A percentile compares a stretch with the other conserved stretches of the same genome.
phyloP scores from a whole-genome alignment of 768 basidiomycete genomes.

The Mycena capillaripes region DNA sequence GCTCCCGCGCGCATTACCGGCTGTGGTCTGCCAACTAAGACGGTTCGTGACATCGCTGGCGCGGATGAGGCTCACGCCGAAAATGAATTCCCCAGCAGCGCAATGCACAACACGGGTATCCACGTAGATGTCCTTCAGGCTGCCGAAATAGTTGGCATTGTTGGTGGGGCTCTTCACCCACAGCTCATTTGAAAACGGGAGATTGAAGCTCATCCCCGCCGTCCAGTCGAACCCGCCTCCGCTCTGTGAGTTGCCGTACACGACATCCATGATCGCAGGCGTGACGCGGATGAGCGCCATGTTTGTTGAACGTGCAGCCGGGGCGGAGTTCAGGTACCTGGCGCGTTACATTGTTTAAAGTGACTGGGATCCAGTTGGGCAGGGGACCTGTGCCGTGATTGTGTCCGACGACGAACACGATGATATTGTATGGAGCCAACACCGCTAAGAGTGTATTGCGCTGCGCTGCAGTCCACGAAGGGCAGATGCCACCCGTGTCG shows the following conservation, averaged over 20 bases:
- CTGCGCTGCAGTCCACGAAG: constrained; percentile 6
- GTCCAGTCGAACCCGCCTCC: not conserved
- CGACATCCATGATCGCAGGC: constrained; percentile 2
- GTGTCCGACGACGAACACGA: not conserved
- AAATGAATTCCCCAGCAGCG: not conserved
- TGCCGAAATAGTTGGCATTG: constrained; percentile 4
- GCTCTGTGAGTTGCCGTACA: not conserved
- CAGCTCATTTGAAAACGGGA: not conserved
- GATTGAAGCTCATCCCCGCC: not conserved
- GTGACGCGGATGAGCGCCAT: constrained; percentile 7
- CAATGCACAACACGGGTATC: not conserved
- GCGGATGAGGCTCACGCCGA: not conserved
- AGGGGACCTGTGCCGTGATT: constrained; percentile 1
- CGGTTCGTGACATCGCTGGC: constrained; percentile 6
- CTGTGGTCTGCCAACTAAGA: not conserved
- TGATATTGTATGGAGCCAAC: constrained; percentile 1
- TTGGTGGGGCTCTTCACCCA: constrained; percentile 1
- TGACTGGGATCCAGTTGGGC: not conserved
- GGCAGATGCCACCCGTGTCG: constrained; percentile 4
- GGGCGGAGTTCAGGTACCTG: constrained; percentile 2
- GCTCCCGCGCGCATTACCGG: not conserved
- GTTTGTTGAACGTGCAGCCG: not conserved
- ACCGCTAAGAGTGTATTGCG: not conserved
- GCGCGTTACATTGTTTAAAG: not conserved
- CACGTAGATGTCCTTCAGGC: not conserved